phyloP scores from a whole-genome alignment of 78 protist species.

The Trichosphaerium sp. region DNA sequence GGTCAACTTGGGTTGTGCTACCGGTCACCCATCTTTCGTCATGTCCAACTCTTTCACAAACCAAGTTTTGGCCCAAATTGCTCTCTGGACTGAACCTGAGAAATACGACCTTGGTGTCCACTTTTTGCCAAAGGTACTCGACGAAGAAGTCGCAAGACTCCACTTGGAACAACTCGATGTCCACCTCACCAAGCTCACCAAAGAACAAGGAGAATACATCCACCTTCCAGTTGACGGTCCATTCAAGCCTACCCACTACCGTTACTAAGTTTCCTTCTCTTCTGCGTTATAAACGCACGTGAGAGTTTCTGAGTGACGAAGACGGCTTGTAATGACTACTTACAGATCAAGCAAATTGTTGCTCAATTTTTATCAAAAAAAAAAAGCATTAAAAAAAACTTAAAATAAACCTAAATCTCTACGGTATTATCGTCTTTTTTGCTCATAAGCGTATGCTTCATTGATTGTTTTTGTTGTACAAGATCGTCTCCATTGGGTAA shows the following conservation, averaged over 20 bases:
- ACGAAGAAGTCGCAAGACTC: constrained; percentile 96
- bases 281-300: too few species aligned
- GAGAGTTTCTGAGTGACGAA: too few species aligned
- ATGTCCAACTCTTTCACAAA: constrained; percentile 98
- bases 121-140: constrained; percentile 93
- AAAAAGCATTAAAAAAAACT: too few species aligned
- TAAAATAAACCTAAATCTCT: too few species aligned
- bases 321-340: too few species aligned
- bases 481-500: too few species aligned
- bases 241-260: constrained; percentile 70
- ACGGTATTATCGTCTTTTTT: too few species aligned
- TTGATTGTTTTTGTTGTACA: too few species aligned
- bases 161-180: constrained; percentile 90
- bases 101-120: constrained; percentile 79
- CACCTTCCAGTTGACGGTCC: constrained; percentile 71
- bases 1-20: constrained; percentile 99
- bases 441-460: too few species aligned
- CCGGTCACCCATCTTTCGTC: constrained; percentile 99
- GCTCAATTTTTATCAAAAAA: too few species aligned
- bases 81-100: constrained; percentile 69
- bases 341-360: too few species aligned
- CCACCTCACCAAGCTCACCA: constrained; percentile 77
- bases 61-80: constrained; percentile 96
- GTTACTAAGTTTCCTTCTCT: constrained; percentile 67
- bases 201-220: constrained; percentile 81